Percentiles rank a stretch among this genome's conserved stretches.
Conservation (phyloP, 345 rosid genomes). For the Odontarrhena argentea region DNA sequence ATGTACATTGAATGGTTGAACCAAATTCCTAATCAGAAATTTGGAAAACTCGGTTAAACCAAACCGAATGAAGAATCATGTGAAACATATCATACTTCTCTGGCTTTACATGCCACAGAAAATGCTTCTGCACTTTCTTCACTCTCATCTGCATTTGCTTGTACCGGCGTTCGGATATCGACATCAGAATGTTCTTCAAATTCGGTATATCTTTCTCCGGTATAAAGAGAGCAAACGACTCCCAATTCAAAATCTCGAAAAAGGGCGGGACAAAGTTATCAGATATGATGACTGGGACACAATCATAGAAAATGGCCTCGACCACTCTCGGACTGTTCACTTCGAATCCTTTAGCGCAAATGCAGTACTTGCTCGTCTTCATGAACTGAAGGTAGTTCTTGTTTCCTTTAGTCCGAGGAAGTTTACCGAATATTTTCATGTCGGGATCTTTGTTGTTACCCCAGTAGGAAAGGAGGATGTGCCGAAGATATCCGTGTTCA, state of each 20-base stretch:
- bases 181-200: slow-evolving; percentile 73
- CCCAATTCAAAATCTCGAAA: slow-evolving; percentile 84
- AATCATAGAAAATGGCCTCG: slow-evolving; percentile 85
- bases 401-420: slow-evolving; percentile 64
- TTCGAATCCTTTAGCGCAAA: slow-evolving; percentile 85
- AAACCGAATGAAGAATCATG: slow-evolving; percentile 90
- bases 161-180: slow-evolving; percentile 61
- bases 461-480: slow-evolving; percentile 78
- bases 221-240: slow-evolving; percentile 76
- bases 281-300: slow-evolving; percentile 88
- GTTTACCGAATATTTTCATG: slow-evolving; percentile 71
- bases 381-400: slow-evolving; percentile 66
- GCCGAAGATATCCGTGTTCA: slow-evolving; percentile 77
- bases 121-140: slow-evolving; percentile 84
- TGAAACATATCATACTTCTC: slow-evolving; percentile 86
- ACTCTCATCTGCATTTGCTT: slow-evolving; percentile 72
- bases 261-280: slow-evolving; percentile 92
- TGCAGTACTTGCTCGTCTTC: slow-evolving; percentile 95
- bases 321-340: slow-evolving; percentile 95
- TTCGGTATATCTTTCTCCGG: slow-evolving; percentile 84
- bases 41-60: slow-evolving; percentile 83
- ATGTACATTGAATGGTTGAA: slow-evolving; percentile 33
- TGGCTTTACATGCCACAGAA: slow-evolving; percentile 82
- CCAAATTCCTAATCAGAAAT: slow-evolving; percentile 38
- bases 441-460: slow-evolving; percentile 75